Evolutionary conservation across 2,329 filamentous ascomycete species (phyloP).

Genomic region (Phyllosticta ampelicida): DNA sequence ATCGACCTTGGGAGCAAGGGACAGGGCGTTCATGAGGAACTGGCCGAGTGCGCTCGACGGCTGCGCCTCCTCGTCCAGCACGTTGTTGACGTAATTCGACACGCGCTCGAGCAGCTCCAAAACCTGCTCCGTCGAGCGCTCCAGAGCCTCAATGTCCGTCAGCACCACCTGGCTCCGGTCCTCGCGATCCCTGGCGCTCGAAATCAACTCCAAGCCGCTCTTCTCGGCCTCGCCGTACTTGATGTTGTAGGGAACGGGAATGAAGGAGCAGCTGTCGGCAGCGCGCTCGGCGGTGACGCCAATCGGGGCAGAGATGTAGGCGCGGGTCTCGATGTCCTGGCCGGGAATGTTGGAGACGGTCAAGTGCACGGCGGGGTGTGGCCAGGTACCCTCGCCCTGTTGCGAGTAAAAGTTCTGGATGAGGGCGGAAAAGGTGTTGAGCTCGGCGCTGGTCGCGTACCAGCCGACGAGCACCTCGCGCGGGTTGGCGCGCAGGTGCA

Average conservation of each 20-base stretch:
- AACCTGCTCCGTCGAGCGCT: slow-evolving; percentile 77
- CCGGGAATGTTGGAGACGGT: slow-evolving; percentile 87
- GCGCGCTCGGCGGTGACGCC: slow-evolving; percentile 91
- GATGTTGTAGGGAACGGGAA: slow-evolving; percentile 91
- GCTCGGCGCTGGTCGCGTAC: slow-evolving; percentile 94
- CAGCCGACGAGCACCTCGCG: slow-evolving; percentile 92
- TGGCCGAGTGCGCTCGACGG: slow-evolving; percentile 88
- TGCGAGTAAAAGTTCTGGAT: slow-evolving; percentile 99
- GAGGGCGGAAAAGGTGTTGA: slow-evolving; percentile 96
- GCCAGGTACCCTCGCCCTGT: slow-evolving; percentile 93
- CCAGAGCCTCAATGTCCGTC: slow-evolving; percentile 81
- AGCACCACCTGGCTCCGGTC: slow-evolving; percentile 61
- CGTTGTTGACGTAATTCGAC: slow-evolving; percentile 81
- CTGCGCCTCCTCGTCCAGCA: slow-evolving; percentile 85
- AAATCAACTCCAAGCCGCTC: slow-evolving; percentile 71
- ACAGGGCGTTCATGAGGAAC: slow-evolving; percentile 87
- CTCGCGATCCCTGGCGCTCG: slow-evolving; percentile 69
- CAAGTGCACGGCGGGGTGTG: slow-evolving; percentile 93
- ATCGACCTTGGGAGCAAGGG: slow-evolving; percentile 90
- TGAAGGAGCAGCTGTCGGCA: slow-evolving; percentile 92
- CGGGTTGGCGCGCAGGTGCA: slow-evolving; percentile 88
- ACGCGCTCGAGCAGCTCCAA: slow-evolving; percentile 84
- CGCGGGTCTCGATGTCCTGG: slow-evolving; percentile 76
- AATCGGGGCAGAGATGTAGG: slow-evolving; percentile 92
- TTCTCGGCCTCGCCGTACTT: slow-evolving; percentile 73